Conservation (phyloP, 2,329 filamentous ascomycete genomes). For the Leptographium flavum region DNA sequence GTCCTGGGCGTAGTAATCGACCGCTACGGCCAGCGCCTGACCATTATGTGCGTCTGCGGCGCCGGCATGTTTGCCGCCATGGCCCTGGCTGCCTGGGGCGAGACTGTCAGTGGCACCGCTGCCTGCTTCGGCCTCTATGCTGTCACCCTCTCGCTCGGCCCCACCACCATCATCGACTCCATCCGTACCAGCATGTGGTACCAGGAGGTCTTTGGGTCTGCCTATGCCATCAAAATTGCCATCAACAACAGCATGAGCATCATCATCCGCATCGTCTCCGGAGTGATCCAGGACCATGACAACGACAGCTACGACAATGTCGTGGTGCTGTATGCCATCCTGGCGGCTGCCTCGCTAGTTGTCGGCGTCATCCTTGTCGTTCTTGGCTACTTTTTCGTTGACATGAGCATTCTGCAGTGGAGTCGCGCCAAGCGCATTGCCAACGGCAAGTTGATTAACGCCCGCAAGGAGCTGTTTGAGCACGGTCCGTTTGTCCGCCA, state of each 20-base stretch:
- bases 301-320: slow-evolving; percentile 40
- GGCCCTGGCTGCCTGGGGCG: slow-evolving; percentile 37
- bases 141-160: slow-evolving; percentile 38
- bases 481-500: too few species aligned
- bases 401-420: too few species aligned
- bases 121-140: slow-evolving; percentile 47
- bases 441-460: slow-evolving; percentile 10
- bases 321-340: slow-evolving; percentile 38
- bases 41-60: slow-evolving; percentile 25
- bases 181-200: slow-evolving; percentile 41
- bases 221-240: slow-evolving; percentile 44
- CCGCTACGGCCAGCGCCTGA: slow-evolving; percentile 27
- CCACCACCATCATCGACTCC: slow-evolving; percentile 44
- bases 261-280: slow-evolving; percentile 41
- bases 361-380: slow-evolving; percentile 20
- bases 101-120: slow-evolving; percentile 34
- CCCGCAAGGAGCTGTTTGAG: too few species aligned
- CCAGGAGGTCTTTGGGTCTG: slow-evolving; percentile 38
- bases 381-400: too few species aligned
- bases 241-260: slow-evolving; percentile 52
- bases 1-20: slow-evolving; percentile 24
- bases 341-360: slow-evolving; percentile 32
- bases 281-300: slow-evolving; percentile 43
- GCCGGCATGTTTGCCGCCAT: slow-evolving; percentile 37
- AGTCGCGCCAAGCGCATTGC: slow-evolving; percentile 11